These are phyloP conservation scores for Chlorencoelia australis DNA, from an alignment of 2,329 filamentous ascomycete genomes.

Conservation along the genomic window DNA sequence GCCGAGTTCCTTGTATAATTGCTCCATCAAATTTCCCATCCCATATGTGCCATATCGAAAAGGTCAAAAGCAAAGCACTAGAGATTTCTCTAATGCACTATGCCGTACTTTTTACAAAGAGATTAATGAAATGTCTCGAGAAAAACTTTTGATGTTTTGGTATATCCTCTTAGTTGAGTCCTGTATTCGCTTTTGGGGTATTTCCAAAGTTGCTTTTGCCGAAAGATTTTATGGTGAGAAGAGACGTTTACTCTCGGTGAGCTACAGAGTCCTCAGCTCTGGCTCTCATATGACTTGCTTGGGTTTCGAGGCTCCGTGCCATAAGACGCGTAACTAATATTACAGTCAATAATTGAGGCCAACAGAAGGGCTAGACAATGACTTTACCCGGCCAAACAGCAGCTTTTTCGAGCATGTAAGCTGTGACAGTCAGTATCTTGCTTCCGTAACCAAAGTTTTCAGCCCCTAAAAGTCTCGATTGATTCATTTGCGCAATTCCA, in stretches of 20 bases:
- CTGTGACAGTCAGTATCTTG: conserved; percentile 74
- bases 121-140: background rate
- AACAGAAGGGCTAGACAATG: background rate
- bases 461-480: conserved; percentile 44
- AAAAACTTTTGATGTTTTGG: conserved; percentile 4
- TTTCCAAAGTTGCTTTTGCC: conserved; percentile 1
- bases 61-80: background rate
- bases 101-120: conserved; percentile 10
- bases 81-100: background rate
- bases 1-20: too few species aligned
- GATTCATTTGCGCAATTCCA: conserved; percentile 39
- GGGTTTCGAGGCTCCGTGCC: conserved; percentile 53
- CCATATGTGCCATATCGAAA: background rate
- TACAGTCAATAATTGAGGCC: conserved; percentile 19
- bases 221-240: conserved; percentile 1
- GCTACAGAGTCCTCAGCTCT: conserved; percentile 37
- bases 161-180: too few species aligned
- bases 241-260: conserved; percentile 15
- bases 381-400: conserved; percentile 86
- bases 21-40: background rate
- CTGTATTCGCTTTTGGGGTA: conserved; percentile 3
- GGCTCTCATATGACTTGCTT: conserved; percentile 52
- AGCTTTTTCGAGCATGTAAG: conserved; percentile 78
- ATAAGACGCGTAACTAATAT: conserved; percentile 57
- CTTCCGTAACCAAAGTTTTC: conserved; percentile 68